Base-by-base conservation (phyloP, 306 rosid genomes). In the Prunus mongolica region DNA sequence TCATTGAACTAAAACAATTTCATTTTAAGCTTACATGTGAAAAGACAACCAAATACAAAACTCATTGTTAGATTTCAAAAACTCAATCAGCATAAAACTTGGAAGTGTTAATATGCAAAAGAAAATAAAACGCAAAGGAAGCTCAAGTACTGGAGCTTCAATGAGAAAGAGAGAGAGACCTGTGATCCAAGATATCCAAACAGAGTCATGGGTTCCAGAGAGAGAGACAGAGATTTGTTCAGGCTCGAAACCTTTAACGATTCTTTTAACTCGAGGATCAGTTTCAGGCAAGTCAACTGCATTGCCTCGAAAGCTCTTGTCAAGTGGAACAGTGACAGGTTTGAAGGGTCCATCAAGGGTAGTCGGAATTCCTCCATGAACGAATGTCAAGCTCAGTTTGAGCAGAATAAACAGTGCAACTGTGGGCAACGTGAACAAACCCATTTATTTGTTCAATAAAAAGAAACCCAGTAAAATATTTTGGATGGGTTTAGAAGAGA, bases 141-240 rank as follows among this genome's bases (percentile, higher is more conserved):
- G 67, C 19, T 0, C 2, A 27, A 57, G 47, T 8, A 77, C 2
- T 4, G 72, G 63, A 20, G 15, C 4, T 47, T 47, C 14, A 12
- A 25, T 45, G 14, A 10, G 2, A 57, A 61, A 6, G 18, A 67
- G 9, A 55, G 49, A 58, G 32, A 80, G 44, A 91, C 97, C 97
- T 73, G 97, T 90, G 6, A 94, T 89, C 98, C 98, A 94, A 73
- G 98, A 94, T 65, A 94, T 79, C 93, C 93, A 94, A 54, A 89
- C 87, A 69, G 96, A 90, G 76, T 78, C 83, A 25, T 86, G 67
- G 63, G 85, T 68, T 14, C 78, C 10, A 76, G 97, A 92, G 74
- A 94, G 98, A 24, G 97, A 90, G 9, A 94, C 67, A 57, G 97
- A 91, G 82, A 94, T 86, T 82, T 94, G 98, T 58, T 91, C 95